Base-by-base conservation (phyloP, 192 early-diverging fungal species). In the Backusella liffmaniae region DNA sequence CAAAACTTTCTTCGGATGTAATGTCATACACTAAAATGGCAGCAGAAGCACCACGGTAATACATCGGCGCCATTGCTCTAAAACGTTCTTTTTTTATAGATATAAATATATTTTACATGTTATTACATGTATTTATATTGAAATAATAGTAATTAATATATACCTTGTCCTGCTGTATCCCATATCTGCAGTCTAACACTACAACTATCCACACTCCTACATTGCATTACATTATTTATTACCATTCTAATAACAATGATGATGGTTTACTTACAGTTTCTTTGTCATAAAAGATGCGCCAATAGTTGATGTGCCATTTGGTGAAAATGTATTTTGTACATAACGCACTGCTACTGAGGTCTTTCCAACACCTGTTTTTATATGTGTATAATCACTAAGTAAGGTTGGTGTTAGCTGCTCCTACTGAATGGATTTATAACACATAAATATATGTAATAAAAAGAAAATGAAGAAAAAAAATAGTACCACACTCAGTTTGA, bases 111-210 rank as follows among this genome's bases (percentile, higher is more conserved):
- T 16, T 16, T 29, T 46, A 46, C 2, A 29, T 29, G n/a, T 15
- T 66, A 30, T 66, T 66, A 30, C 23, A 23, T 32, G 21, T 35
- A 36, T 66, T 29, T 34, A 21, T 0, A 37, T 39, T 12, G 10
- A 7, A 56, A 21, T 56, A 56, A 56, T 23, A 10, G 26, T 59
- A 29, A 62, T 10, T 29, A 29, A 62, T 26, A 62, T 23, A 53
- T 62, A 70, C 88, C 89, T 79, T 89, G 85, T 3, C 95, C 96
- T 6, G 96, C 93, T 7, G 96, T 97, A 81, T 98, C 96, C 97
- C 91, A 93, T 67, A 92, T 90, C 80, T 92, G 91, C 53, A 92
- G 85, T 56, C 91, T 79, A 79, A 90, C 90, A 81, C 88, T 90
- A 83, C 90, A 92, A 44, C 87, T 89, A 68, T 92, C 90, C 12